phyloP scores from a whole-genome alignment of 176 grass and related monocot species.

The Coix lacrymajobi region DNA sequence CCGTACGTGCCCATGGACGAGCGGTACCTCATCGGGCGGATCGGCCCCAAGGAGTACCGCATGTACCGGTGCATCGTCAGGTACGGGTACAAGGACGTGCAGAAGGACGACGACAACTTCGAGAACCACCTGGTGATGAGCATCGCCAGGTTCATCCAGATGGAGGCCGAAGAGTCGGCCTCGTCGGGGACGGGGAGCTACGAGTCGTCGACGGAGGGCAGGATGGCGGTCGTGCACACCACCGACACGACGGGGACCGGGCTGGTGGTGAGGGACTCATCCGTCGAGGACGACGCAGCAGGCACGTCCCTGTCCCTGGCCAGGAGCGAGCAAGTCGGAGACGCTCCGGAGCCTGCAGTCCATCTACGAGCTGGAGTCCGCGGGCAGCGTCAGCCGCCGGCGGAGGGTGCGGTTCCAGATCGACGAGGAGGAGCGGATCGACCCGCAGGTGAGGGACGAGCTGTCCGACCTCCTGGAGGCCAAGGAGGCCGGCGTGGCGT shows the following conservation, averaged over 20 bases:
- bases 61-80: slow-evolving; percentile 79
- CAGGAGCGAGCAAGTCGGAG: slow-evolving; percentile 59
- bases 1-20: slow-evolving; percentile 58
- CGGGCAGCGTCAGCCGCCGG: slow-evolving; percentile 12
- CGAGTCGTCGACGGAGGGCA: slow-evolving; percentile 51
- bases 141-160: slow-evolving; percentile 71
- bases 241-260: slow-evolving; percentile 32
- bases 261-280: slow-evolving; percentile 32
- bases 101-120: slow-evolving; percentile 70
- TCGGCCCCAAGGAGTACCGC: slow-evolving; percentile 58
- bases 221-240: slow-evolving; percentile 66
- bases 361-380: slow-evolving; percentile 54
- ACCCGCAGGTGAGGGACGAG: slow-evolving; percentile 51
- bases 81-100: slow-evolving; percentile 76
- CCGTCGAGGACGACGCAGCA: neutral
- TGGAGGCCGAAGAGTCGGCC: slow-evolving; percentile 57
- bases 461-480: slow-evolving; percentile 51
- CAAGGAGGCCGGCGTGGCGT: slow-evolving; percentile 53
- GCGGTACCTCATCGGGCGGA: slow-evolving; percentile 60
- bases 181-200: slow-evolving; percentile 51
- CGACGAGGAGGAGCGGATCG: slow-evolving; percentile 30
- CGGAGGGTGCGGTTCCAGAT: slow-evolving; percentile 52
- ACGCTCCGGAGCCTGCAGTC: slow-evolving; percentile 57
- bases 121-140: slow-evolving; percentile 73
- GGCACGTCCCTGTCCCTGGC: slow-evolving; percentile 17